Evolutionary conservation across 495 filamentous ascomycete species (phyloP), one percentile per base, ranked within the genome.

Genomic region (Talaromyces proteolyticus): DNA sequence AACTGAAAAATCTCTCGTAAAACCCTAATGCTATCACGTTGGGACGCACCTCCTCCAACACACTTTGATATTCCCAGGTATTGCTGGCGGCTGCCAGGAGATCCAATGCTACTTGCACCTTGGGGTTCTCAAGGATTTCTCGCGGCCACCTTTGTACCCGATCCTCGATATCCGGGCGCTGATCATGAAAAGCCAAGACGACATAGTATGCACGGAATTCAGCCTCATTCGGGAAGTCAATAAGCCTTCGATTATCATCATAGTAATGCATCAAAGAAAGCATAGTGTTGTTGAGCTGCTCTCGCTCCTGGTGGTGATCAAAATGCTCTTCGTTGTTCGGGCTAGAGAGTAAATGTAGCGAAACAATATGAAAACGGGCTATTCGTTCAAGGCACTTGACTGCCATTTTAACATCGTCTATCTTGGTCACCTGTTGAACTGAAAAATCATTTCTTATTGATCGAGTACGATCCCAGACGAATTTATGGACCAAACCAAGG

Each of bases 371-470:
- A 50, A 96, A 95, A 34, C 94, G 85, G 14, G 88, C 85, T 47
- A 96, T 95, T 14, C 84, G 79, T 65, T 97, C 93, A 36, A 94
- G 84, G 59, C 89, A 94, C 34, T 86, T 83, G 1, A 96, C 81
- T 3, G 81, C 79, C 10, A 75, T 75, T 25, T 78, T 72, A n/a
- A 90, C 78, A 52, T 84, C 74, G 34, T 80, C 74, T 42, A 84
- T 76, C 6, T 82, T 79, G 0, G 82, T 82, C 25, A 90, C 73
- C 55, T 88, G 83, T 57, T 96, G 90, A 45, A 95, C 88, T 1
- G 90, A 91, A 56, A 96, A 94, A 62, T 99, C 94, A 53, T 93
- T 92, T 23, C 94, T 82, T 50, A 99, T 86, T 6, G 88, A 89
- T 50, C 94, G 75, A 18, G 92, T 95, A 18, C 94, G 81, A 64